Base-by-base conservation (phyloP, 768 basidiomycete species). In the Pleurotus platypus region DNA sequence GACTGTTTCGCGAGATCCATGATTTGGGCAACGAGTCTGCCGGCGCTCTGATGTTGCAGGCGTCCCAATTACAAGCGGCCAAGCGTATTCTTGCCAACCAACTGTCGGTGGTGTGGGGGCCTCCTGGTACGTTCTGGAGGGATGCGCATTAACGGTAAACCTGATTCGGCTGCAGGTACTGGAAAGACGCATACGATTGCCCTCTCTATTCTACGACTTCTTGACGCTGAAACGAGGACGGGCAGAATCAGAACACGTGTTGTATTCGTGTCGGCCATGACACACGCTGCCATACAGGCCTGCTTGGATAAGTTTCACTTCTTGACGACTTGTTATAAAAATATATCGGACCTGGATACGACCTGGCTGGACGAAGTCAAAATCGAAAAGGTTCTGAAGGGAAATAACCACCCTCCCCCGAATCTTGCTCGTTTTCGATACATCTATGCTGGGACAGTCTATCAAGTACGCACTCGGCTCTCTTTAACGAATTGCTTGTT, bases 161-260 rank as follows among this genome's bases (percentile, higher is more conserved):
- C 9, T 35, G 30, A 35, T 35, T 35, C 30, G 30, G 9, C 60
- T 5, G 26, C 60, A 78, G 80, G 80, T 4, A 80, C 79, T 5
- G 80, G 80, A 5, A 82, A 82, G 65, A 82, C 79, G 5, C 76
- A 82, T 58, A 82, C 79, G 0, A 72, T 81, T 27, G 74, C 80
- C 2, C 62, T 80, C 6, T 78, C 78, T 2, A 65, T 81, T 8
- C 62, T 81, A 5, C 75, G 80, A 26, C 68, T 81, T 15, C 64
- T 81, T 8, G 77, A 80, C 49, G 72, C 73, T 0, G 71, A 78
- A 46, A 64, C 69, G 39, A 67, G 69, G 37, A 66, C 66, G 9
- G 66, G 65, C 30, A 66, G 67, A 15, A 66, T 57, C 12, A 61
- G 63, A 42, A 66, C 66, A 4, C 75, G 71, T 55, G 70, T 78